Percentiles rank a stretch among this genome's conserved stretches.
These are phyloP conservation scores for Aspergillus wentii DNA, from an alignment of 495 filamentous ascomycete genomes.

Conservation along the genomic window DNA sequence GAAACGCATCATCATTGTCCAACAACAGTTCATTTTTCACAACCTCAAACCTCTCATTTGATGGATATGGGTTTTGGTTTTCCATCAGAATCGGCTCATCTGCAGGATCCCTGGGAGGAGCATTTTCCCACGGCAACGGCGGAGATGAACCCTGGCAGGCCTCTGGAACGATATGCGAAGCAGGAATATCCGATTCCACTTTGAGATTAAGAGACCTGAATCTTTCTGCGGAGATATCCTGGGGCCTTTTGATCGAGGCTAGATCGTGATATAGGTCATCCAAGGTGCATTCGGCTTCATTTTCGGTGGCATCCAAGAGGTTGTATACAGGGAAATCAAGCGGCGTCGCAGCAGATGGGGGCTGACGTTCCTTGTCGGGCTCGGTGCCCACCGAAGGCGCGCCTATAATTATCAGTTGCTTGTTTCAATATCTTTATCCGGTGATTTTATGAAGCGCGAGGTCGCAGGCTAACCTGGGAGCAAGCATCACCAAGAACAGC, in stretches of 20 bases:
- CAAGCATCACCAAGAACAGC: too few relatives aligned
- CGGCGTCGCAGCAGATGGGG: slow-evolving; percentile 40
- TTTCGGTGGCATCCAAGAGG: slow-evolving; percentile 19
- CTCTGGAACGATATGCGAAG: slow-evolving; percentile 41
- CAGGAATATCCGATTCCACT: slow-evolving; percentile 34
- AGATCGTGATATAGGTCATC: slow-evolving; percentile 37
- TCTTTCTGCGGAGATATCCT: slow-evolving; percentile 45
- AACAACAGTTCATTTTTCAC: slow-evolving; percentile 46
- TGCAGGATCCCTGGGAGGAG: slow-evolving; percentile 11
- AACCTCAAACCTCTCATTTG: slow-evolving; percentile 42
- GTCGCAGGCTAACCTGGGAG: not conserved
- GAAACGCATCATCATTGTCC: slow-evolving; percentile 55
- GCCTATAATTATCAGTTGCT: slow-evolving; percentile 16
- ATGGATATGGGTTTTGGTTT: slow-evolving; percentile 46
- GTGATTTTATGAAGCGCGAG: not conserved
- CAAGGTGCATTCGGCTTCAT: slow-evolving; percentile 23
- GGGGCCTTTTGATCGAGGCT: slow-evolving; percentile 45
- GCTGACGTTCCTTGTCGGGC: slow-evolving; percentile 38
- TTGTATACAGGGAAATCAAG: slow-evolving; percentile 46
- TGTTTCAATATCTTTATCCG: not conserved
- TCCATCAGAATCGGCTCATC: slow-evolving; percentile 29
- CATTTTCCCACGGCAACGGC: slow-evolving; percentile 43
- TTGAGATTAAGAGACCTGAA: slow-evolving; percentile 50
- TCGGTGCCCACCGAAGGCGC: slow-evolving; percentile 30
- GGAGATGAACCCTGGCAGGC: slow-evolving; percentile 35